Evolutionary conservation across 2,329 filamentous ascomycete genomes (phyloP), one percentile per base, ranked within the genome.

Genomic region (Clonostachys rosea): DNA sequence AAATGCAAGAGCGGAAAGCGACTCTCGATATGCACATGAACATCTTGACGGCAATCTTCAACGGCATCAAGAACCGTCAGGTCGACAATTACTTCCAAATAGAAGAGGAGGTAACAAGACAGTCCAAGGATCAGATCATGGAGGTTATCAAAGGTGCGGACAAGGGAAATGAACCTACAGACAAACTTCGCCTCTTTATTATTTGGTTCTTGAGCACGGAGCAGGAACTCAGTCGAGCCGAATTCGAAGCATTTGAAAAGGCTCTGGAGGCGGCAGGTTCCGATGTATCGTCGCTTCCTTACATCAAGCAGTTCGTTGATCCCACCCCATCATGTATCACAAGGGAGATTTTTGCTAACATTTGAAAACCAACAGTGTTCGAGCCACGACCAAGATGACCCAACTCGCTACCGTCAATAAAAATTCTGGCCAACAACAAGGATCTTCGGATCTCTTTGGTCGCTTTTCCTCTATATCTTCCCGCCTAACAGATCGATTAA

Each of bases 1-100:
- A 97, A 65, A 76, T 99, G 54, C 79, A 91, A 52, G 94, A 97
- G 66, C 84, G 94, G 49, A 99, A 99, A 64, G 84, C 86, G n/a
- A 80, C 86, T 17, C 79, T 99, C 6, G 94, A 96, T 62, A 97
- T 96, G 88, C 94, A 99, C 65, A 99, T 99, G 94, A 96, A 95
- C 63, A 96, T 97, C 49, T 77, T 95, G 5, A 92, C 91, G 2
- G 89, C 89, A 1, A 64, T 84, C 4, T 61, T 84, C 39, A 76
- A 72, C 1, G 91, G 91, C 2, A 96, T 97, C 66, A 96, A 97
- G 63, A 89, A 95, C 56, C 84, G 94, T 14, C 91, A 97, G 65
- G 75, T 99, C 6, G 94, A 99, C 63, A 94, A 94, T 63, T 99
- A 89, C 68, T 99, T 95, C 71, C 90, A 97, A 62, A 74, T 96